These are phyloP conservation scores for Thelonectria blattea DNA, from an alignment of 2,329 filamentous ascomycete genomes.

Conservation along the genomic window DNA sequence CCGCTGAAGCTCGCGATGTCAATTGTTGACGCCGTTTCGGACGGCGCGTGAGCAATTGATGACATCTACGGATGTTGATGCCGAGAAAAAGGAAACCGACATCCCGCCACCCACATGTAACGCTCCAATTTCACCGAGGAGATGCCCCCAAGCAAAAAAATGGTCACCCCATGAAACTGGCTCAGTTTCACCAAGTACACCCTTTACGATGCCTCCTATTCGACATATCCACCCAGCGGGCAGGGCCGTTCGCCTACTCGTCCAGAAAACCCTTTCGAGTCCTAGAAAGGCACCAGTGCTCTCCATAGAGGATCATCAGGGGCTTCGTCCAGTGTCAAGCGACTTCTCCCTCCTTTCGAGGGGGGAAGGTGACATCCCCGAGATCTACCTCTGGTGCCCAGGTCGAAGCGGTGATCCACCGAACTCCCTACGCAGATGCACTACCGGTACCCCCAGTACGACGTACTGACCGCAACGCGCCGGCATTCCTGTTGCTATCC, in stretches of 20 bases:
- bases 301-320: slow-evolving; percentile 22
- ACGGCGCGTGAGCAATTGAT: not conserved
- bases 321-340: slow-evolving; percentile 14
- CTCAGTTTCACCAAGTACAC: slow-evolving; percentile 33
- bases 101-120: not conserved
- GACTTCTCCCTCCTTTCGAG: not conserved
- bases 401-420: slow-evolving; percentile 5
- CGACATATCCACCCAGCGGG: not conserved
- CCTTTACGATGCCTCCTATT: not conserved
- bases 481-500: not conserved
- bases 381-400: slow-evolving; percentile 27
- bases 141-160: slow-evolving; percentile 10
- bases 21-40: not conserved
- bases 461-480: slow-evolving; percentile 22
- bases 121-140: slow-evolving; percentile 6
- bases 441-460: too few species aligned
- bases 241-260: not conserved
- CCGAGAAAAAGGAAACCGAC: not conserved
- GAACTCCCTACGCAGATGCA: not conserved
- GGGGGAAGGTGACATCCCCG: slow-evolving; percentile 18
- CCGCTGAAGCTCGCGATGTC: slow-evolving; percentile 7
- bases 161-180: slow-evolving; percentile 30
- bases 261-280: not conserved
- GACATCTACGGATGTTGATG: not conserved
- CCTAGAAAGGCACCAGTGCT: slow-evolving; percentile 3